Evolutionary conservation across 768 basidiomycete genomes (phyloP).

Genomic region (Pleurotus pulmonarius): DNA sequence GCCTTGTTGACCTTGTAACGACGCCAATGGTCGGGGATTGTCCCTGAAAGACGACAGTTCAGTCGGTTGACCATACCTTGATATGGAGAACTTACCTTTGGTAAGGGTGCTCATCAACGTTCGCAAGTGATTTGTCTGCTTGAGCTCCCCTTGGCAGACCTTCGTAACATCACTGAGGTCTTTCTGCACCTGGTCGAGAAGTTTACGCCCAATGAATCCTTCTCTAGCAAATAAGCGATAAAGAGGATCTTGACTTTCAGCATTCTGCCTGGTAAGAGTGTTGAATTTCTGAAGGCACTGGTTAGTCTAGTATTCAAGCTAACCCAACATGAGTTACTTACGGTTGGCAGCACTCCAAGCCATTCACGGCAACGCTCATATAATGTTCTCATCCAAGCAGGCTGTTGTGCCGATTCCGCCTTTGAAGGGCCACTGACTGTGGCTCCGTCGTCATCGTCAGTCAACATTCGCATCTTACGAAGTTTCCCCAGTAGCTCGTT

Average conservation of each 20-base stretch:
- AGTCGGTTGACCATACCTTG: conserved; percentile 10
- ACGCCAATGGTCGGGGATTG: conserved; percentile 85
- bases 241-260: conserved; percentile 78
- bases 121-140: conserved; percentile 96
- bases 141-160: conserved; percentile 82
- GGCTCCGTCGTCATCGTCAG: conserved; percentile 77
- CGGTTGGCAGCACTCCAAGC: conserved; percentile 72
- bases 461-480: conserved; percentile 87
- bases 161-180: conserved; percentile 81
- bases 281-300: conserved; percentile 50
- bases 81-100: conserved; percentile 56
- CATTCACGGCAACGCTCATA: conserved; percentile 82
- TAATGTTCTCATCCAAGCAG: conserved; percentile 92
- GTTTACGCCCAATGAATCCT: conserved; percentile 70
- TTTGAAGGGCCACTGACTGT: conserved; percentile 53
- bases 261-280: conserved; percentile 57
- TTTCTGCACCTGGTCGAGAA: conserved; percentile 74
- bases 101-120: conserved; percentile 84
- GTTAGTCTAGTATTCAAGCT: neutral
- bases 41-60: conserved; percentile 44
- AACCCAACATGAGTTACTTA: conserved; percentile 31
- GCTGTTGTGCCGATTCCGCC: conserved; percentile 68
- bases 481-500: conserved; percentile 81
- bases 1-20: conserved; percentile 83
- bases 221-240: conserved; percentile 89